These are phyloP conservation scores for Fusarium poae DNA, from an alignment of 2,329 filamentous ascomycete genomes.

Conservation along the genomic window DNA sequence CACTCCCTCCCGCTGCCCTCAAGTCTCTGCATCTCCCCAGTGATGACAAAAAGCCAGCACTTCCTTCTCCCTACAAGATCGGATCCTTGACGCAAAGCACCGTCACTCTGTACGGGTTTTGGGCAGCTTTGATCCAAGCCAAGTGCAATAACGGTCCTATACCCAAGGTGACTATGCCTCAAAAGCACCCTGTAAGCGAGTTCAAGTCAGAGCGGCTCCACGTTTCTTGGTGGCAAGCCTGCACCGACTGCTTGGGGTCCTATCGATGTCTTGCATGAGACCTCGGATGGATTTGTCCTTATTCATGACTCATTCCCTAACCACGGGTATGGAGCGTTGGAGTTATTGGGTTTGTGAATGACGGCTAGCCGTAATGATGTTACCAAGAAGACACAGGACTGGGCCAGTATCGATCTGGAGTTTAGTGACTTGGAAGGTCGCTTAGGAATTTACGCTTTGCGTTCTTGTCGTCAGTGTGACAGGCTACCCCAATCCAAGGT, in stretches of 20 bases:
- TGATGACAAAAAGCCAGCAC: neutral
- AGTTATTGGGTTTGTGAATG: neutral
- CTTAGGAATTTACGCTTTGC: neutral
- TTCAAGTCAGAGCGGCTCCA: constrained; percentile 8
- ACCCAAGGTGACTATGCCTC: neutral
- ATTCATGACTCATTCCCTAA: constrained; percentile 8
- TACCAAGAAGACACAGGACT: neutral
- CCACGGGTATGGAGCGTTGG: neutral
- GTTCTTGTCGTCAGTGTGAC: neutral
- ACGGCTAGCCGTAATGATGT: neutral
- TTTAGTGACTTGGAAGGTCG: neutral
- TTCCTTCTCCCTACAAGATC: constrained; percentile 5
- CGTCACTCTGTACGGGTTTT: neutral
- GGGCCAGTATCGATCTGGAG: constrained; percentile 7
- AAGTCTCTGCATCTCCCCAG: neutral
- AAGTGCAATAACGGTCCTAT: neutral
- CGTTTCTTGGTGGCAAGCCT: neutral
- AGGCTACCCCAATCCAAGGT: constrained; percentile 2
- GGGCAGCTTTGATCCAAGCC: neutral
- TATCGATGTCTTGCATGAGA: neutral
- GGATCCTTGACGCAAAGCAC: neutral
- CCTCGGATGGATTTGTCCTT: neutral
- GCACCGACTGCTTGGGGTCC: neutral
- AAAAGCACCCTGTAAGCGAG: neutral
- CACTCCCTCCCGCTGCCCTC: neutral